Evolutionary conservation across 2,329 filamentous ascomycete species (phyloP), one percentile per base, ranked within the genome.

Genomic region (Kalmusia sp.): DNA sequence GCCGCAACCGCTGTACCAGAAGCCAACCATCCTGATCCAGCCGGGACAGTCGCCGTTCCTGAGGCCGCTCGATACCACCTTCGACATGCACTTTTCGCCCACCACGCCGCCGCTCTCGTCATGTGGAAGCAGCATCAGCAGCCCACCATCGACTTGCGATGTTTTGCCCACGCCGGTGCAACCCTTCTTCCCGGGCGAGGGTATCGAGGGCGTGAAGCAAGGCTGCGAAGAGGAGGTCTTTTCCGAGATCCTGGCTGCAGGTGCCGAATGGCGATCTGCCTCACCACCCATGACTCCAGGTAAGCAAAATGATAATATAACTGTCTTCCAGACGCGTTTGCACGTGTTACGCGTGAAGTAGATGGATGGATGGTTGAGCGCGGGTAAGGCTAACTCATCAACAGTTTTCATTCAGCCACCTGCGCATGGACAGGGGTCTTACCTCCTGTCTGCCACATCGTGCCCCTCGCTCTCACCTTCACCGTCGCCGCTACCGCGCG

Each of bases 211-310:
- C 37, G 71, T 76, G 30, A 76, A 77, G 71, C 68, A 91, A 61
- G 84, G 83, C 24, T 86, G 88, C 60, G 88, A 93, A 66, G 81
- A 84, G 40, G 88, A 91, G 56, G 82, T 87, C 19, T 83, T 87
- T 64, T 84, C 85, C 17, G 91, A 95, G 77, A 87, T 87, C 58
- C 82, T 93, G 51, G 85, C 90, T 47, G 82, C 81, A 59, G 81
- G 89, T 59, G 90, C 93, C 65, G 96, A 91, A 89, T 82, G 88
- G 52, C 87, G 84, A 72, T 88, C 87, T 55, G 84, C 85, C 53
- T 96, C 93, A 27, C 92, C 93, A 46, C 91, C 92, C 21, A 86
- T 96, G 84, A 96, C 92, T 67, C 92, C 93, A 84, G 87, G 92
- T 96, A 88, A 80, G 91, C 49, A 49, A 37, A 44, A 31, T 37